These are phyloP conservation scores for Triticum timopheevii DNA, from an alignment of 176 grass and related monocot genomes.

Conservation along the genomic window DNA sequence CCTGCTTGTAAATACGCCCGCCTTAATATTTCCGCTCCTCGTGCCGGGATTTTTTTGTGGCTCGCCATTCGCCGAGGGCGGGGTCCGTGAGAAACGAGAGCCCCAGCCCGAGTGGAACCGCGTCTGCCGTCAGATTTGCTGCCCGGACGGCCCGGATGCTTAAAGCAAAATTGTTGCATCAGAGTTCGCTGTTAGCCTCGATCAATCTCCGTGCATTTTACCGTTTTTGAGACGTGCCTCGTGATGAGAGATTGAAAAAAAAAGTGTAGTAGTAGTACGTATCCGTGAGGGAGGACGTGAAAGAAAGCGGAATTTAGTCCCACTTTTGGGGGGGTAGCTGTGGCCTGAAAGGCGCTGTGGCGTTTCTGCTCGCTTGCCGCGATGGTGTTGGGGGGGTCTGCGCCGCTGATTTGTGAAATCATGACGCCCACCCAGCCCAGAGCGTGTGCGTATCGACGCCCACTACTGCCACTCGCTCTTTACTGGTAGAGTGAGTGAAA, in stretches of 20 bases:
- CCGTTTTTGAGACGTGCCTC: neutral
- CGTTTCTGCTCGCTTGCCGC: neutral
- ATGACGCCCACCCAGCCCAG: neutral
- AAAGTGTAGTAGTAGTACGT: too few relatives aligned
- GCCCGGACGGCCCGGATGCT: neutral
- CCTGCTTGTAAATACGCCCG: conserved; percentile 35
- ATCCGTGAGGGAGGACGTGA: too few relatives aligned
- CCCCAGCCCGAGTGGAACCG: neutral
- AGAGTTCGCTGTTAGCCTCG: conserved; percentile 15
- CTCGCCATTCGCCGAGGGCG: conserved; percentile 13
- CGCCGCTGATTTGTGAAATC: conserved; percentile 40
- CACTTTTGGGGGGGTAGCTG: neutral
- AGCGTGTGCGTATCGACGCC: too few relatives aligned
- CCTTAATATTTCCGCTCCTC: neutral
- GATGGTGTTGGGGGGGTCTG: neutral
- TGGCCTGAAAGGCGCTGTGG: neutral
- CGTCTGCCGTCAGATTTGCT: conserved; percentile 18
- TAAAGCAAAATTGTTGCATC: conserved; percentile 19
- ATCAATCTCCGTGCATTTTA: neutral
- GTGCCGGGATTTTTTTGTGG: conserved; percentile 26
- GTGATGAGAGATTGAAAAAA: neutral
- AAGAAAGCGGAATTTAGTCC: neutral
- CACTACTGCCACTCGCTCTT: neutral
- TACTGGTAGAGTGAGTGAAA: neutral
- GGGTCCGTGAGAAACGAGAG: conserved; percentile 25